Conservation (phyloP, 2,329 filamentous ascomycete species). For the Phaeomoniella chlamydospora region DNA sequence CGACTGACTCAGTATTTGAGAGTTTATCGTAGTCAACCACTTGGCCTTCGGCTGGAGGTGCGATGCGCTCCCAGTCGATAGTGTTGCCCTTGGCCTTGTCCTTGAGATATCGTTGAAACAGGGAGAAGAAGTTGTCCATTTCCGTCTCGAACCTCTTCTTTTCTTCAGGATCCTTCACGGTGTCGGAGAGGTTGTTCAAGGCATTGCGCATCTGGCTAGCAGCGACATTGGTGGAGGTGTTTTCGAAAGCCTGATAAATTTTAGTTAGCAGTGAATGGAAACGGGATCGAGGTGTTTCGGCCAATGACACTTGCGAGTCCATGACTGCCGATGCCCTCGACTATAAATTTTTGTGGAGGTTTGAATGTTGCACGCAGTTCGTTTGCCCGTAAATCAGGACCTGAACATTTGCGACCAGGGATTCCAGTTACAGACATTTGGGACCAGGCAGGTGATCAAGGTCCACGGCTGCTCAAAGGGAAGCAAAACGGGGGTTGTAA, state of each 20-base stretch:
- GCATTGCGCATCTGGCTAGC: conserved; percentile 98
- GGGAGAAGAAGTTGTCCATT: conserved; percentile 99
- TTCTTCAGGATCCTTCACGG: conserved; percentile 61
- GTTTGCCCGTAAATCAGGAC: background rate
- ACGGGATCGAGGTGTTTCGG: background rate
- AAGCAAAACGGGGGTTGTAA: background rate
- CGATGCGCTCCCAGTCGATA: conserved; percentile 93
- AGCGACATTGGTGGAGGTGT: conserved; percentile 95
- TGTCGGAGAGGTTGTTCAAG: conserved; percentile 82
- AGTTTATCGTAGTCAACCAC: conserved; percentile 91
- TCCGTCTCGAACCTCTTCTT: conserved; percentile 89
- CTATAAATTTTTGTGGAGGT: background rate
- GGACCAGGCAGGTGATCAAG: conserved; percentile 2
- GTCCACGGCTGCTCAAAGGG: background rate
- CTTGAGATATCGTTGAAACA: conserved; percentile 96
- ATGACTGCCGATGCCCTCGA: background rate
- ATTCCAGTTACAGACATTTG: too few species aligned
- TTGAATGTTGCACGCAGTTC: conserved; percentile 1
- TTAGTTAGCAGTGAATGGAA: background rate
- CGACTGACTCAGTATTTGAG: conserved; percentile 75
- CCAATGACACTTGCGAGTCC: background rate
- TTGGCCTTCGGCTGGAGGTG: conserved; percentile 81
- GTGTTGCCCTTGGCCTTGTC: conserved; percentile 97
- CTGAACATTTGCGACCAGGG: background rate
- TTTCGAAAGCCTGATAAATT: conserved; percentile 77